Base-by-base conservation (phyloP, 768 basidiomycete species). In the Porphyrellus cyaneotinctus region DNA sequence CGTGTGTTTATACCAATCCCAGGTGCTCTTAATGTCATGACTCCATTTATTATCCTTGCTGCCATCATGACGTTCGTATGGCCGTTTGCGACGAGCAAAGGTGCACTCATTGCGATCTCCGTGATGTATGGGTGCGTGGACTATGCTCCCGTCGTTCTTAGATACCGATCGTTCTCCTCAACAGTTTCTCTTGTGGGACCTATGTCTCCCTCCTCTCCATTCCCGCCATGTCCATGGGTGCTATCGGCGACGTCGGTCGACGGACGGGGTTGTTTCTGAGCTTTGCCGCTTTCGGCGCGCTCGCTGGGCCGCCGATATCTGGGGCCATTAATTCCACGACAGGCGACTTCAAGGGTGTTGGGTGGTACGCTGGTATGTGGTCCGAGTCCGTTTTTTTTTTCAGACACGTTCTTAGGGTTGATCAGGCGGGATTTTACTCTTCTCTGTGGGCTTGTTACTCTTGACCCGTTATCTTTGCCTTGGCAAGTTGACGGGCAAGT, bases 21-120 rank as follows among this genome's bases (percentile, higher is more conserved):
- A 84, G 89, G 89, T 15, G 66, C 80, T 0, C 72, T 89, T 57
- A 91, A 85, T 55, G 71, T 86, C 28, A 84, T 90, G 75, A 78
- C 77, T 12, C 84, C 87, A 0, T 81, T 83, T 31, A 84, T 81
- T 1, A 51, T 75, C 17, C 36, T 78, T 1, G 80, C 83, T 0
- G 85, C 78, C 0, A 65, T 81, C 26, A 60, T 84, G 39, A 87
- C 88, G 0, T 83, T 82, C 58, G 72, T 72, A 4, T 92, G 90
- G 91, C 90, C 89, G 1, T 84, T 81, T 63, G 77, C 78, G 0
- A 68, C 61, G 36, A 75, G 64, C 24, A 58, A 77, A 47, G 71
- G 65, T 0, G 70, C 74, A 0, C 71, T 84, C 26, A 74, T 87
- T 4, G 78, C 69, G 8, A 64, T 90, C 36, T 74, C 80, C 0